phyloP scores from a whole-genome alignment of 2,329 filamentous ascomycete genomes.

The Elsinoe fawcettii region DNA sequence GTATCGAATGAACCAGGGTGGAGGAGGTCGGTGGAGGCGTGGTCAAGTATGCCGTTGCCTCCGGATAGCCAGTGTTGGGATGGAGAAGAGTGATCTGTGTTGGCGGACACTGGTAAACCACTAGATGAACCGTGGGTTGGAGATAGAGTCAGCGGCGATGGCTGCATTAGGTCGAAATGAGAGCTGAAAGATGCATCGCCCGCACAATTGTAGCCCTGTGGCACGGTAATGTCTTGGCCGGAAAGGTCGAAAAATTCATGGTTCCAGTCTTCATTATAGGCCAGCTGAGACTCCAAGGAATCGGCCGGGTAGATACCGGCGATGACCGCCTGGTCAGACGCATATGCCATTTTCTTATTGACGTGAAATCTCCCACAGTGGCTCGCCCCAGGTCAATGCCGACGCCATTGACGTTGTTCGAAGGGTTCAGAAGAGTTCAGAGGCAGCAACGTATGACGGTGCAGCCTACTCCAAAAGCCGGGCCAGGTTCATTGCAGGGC shows the following conservation, averaged over 20 bases:
- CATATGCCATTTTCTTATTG: not conserved
- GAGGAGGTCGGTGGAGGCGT: not conserved
- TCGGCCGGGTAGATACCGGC: not conserved
- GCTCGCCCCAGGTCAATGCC: not conserved
- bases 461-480: not conserved
- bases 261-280: slow-evolving; percentile 1
- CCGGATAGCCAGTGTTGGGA: not conserved
- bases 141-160: slow-evolving; percentile 3
- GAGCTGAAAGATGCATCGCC: slow-evolving; percentile 7
- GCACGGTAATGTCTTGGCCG: slow-evolving; percentile 9
- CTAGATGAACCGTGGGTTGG: slow-evolving; percentile 3
- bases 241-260: not conserved
- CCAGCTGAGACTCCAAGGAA: slow-evolving; percentile 1
- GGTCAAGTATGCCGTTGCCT: not conserved
- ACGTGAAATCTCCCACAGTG: not conserved
- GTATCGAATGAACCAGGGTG: not conserved
- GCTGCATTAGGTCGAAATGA: slow-evolving; percentile 1
- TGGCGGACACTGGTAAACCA: slow-evolving; percentile 1
- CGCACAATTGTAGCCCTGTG: not conserved
- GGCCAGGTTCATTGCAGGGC: not conserved
- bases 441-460: not conserved
- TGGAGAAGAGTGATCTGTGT: slow-evolving; percentile 11
- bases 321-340: not conserved
- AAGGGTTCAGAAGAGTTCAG: not conserved
- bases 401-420: not conserved